Evolutionary conservation across 768 basidiomycete species (phyloP), one percentile per base, ranked within the genome.

Genomic region (Russula dissimulans): DNA sequence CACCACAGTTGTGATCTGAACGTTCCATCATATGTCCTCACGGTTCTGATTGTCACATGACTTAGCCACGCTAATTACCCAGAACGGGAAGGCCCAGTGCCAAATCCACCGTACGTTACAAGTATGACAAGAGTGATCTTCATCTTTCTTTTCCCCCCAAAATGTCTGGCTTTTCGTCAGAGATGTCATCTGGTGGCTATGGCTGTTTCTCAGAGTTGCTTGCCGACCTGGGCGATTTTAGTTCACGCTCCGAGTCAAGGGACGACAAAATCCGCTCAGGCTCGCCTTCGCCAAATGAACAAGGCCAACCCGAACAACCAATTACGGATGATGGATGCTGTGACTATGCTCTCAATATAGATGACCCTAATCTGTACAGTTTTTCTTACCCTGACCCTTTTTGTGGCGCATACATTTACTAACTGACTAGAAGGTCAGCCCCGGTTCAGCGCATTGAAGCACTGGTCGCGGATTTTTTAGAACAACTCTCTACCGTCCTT

Each of bases 401-500:
- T 46, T 38, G 38, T 17, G 32, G 17, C 51, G 61, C 61, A 57
- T 47, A 59, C 22, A 47, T 36, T 17, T 44, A 29, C 11, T 44
- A 12, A 42, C 48, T 32, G 12, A 2, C 32, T 18, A 15, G 42
- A 50, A 62, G 61, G 1, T 6, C 36, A 34, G 4, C 29, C 18
- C 34, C 61, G 7, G 46, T 47, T 44, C 61, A 62, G 49, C 61
- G 56, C 46, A 62, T 62, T 4, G 61, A 62, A 26, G 61, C 50
- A 26, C 43, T 57, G 39, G 51, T 48, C 12, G 11, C 53, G 41
- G 61, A 57, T 41, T 48, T 66, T 49, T 39, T 51, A 45, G 49
- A 57, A 46, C 58, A 52, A 36, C 47, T 66, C n/a, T 51, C 43
- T 57, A 48, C 29, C 43, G 46, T 48, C 44, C 47, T 61, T 45